Evolutionary conservation across 225 moss, liverwort and hornwort genomes (phyloP).

Genomic region (Rhytidiadelphus loreus): DNA sequence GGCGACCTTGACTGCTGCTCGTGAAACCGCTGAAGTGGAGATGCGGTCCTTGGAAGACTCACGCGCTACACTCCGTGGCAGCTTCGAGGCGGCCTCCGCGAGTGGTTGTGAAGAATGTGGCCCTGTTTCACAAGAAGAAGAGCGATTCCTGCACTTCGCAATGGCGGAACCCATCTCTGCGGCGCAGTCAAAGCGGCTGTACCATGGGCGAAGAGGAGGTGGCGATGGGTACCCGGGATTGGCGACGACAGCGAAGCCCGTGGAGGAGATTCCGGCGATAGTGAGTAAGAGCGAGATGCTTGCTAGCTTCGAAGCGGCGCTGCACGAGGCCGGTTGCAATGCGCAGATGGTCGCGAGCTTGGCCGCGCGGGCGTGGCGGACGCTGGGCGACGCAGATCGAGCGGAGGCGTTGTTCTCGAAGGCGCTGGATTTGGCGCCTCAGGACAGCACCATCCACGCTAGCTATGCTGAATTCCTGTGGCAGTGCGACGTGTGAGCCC

Average conservation of each 20-base stretch:
- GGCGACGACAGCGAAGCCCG: background rate
- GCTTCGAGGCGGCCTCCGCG: background rate
- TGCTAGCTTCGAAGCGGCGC: background rate
- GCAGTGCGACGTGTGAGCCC: background rate
- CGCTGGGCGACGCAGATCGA: background rate
- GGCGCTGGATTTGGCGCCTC: conserved; percentile 3
- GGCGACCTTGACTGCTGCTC: background rate
- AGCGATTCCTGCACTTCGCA: background rate
- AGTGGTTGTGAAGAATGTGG: background rate
- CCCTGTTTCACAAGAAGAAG: background rate
- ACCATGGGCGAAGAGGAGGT: conserved; percentile 9
- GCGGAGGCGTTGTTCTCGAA: conserved; percentile 6
- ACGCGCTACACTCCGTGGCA: background rate
- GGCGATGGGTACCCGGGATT: background rate
- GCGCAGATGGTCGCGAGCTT: background rate
- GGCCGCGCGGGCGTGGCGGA: background rate
- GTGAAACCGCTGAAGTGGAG: background rate
- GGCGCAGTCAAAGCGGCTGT: background rate
- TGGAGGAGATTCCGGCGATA: background rate
- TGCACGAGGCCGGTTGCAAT: background rate
- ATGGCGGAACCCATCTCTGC: background rate
- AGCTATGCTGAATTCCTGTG: conserved; percentile 17
- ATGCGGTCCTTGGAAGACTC: background rate
- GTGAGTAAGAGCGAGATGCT: background rate
- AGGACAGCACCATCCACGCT: conserved; percentile 4